Conservation (phyloP, 257 asterid species). For the Schizonepeta tenuifolia region DNA sequence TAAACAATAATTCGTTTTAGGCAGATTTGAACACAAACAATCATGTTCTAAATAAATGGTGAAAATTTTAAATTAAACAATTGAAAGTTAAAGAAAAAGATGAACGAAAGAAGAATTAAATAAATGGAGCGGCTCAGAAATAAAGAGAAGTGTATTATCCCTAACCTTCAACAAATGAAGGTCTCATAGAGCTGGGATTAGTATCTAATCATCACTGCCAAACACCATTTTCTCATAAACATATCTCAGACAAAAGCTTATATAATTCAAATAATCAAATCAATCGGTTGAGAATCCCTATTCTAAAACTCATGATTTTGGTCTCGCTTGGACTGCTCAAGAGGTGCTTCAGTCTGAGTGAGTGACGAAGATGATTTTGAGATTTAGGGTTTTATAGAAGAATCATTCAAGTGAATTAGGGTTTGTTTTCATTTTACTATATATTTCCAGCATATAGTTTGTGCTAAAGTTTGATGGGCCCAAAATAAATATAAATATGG, state of each 20-base stretch:
- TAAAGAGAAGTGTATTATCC: slow-evolving; percentile 38
- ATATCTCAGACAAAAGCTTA: background rate
- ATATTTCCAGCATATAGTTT: no score
- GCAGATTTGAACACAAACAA: no score
- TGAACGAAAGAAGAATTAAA: background rate
- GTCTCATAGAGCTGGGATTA: slow-evolving; percentile 73
- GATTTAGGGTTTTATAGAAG: background rate
- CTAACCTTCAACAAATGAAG: slow-evolving; percentile 41
- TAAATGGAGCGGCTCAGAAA: slow-evolving; percentile 18
- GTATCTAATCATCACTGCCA: slow-evolving; percentile 50
- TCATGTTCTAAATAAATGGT: no score
- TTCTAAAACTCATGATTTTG: background rate
- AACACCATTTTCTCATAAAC: background rate
- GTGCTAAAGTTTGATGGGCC: no score
- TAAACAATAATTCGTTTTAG: no score
- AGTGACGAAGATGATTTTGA: rapidly evolving
- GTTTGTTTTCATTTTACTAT: background rate
- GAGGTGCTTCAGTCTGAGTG: background rate
- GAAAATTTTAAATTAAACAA: background rate
- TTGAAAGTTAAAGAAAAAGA: background rate
- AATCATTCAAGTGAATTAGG: background rate
- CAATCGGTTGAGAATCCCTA: background rate
- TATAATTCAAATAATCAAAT: background rate
- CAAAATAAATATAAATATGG: no score
- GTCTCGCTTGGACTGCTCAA: background rate